Percentiles rank a stretch among this genome's conserved stretches.
These are phyloP conservation scores for Yarrowia porcina DNA, from an alignment of 805 yeast genomes.

Conservation along the genomic window DNA sequence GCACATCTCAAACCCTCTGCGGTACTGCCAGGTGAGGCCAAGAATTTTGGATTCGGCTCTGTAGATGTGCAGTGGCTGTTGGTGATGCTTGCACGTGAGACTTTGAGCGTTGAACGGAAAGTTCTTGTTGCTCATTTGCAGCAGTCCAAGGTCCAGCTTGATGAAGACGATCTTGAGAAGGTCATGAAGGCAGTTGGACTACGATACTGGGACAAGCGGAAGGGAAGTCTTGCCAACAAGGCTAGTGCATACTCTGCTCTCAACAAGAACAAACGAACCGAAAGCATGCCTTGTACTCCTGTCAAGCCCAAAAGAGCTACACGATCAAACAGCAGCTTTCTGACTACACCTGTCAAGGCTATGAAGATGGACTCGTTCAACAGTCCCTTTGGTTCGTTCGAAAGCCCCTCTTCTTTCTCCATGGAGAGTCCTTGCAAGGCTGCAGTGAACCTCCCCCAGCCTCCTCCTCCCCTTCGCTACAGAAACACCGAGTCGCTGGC, in stretches of 20 bases:
- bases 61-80: background rate
- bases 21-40: background rate
- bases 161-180: background rate
- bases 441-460: background rate
- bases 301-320: background rate
- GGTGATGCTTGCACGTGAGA: background rate
- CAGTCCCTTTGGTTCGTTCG: background rate
- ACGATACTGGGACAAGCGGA: background rate
- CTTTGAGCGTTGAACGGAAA: background rate
- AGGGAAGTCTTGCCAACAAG: background rate
- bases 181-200: background rate
- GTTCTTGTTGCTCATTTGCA: background rate
- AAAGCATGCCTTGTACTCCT: background rate
- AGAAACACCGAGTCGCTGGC: background rate
- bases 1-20: background rate
- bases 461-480: slow-evolving; percentile 1
- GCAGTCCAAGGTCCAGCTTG: background rate
- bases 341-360: background rate
- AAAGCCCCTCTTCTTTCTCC: background rate
- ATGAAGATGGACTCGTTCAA: background rate
- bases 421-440: background rate
- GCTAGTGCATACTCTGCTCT: slow-evolving; percentile 1
- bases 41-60: background rate
- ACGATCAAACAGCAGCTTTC: background rate
- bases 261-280: background rate